Base-by-base conservation (phyloP, 2,329 filamentous ascomycete genomes). In the Cordyceps cateniannulata region DNA sequence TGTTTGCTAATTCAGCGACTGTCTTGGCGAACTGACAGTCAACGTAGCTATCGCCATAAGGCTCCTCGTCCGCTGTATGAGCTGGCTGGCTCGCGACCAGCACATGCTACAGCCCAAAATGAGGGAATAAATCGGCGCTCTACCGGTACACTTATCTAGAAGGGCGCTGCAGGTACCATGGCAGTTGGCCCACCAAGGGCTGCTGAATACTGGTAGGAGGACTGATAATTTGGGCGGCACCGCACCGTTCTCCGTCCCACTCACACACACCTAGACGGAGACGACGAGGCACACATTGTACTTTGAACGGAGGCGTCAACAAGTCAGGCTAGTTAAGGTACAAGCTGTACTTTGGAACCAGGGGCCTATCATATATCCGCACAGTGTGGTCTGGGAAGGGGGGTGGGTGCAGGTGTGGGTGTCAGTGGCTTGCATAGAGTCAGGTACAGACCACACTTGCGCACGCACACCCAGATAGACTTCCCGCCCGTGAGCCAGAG, bases 331-430 rank as follows among this genome's bases (percentile, higher is more conserved):
- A 59, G 58, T 53, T 49, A 40, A 60, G 49, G 58, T 60, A 60
- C 58, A 52, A 40, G 58, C 58, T 29, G 49, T 53, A 53, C 48
- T 35, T 53, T 45, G 18, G 38, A 18, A 20, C n/a, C 24, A 42
- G 16, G 10, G 48, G 38, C 32, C 32, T 35, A 14, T 12, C 32
- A 29, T 22, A 27, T 50, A 32, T 47, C 58, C 58, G 49, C 58
- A 60, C 58, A 60, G 58, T 60, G 48, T 60, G 58, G 29, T 40
- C 32, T 29, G 27, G 16, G 50, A 42, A 60, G 20, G 58, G 58
- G 18, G 49, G 49, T 60, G 57, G 57, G 22, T 32, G 38, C 42
- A 8, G 47, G 32, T 29, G 24, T 51, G 44, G 38, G 55, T 35
- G 9, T 35, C 47, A 20, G 55, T 59, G 56, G 56, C 56, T 51